A percentile compares a stretch with the other conserved stretches of the same genome.
Evolutionary conservation across 1,139 yeast species (phyloP).

Genomic region (Suhomyces ambrosiae): DNA sequence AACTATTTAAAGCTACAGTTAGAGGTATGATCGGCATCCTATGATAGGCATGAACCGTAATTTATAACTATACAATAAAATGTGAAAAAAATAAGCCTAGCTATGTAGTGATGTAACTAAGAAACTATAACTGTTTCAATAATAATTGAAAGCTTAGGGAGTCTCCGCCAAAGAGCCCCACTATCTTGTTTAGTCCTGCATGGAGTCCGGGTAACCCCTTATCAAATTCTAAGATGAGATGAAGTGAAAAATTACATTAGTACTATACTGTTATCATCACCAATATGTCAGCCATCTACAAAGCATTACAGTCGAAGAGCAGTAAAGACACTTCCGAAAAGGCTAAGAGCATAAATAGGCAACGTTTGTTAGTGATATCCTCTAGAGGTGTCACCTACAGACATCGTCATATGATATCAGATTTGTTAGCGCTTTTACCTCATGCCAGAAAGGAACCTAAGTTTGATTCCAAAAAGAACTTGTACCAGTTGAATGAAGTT

Average conservation of each 20-base stretch:
- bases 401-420: slow-evolving; percentile 92
- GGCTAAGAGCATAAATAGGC: slow-evolving; percentile 67
- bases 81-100: neutral
- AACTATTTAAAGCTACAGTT: neutral
- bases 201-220: slow-evolving; percentile 11
- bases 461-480: slow-evolving; percentile 87
- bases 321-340: slow-evolving; percentile 49
- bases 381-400: slow-evolving; percentile 94
- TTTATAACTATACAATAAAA: slow-evolving; percentile 7
- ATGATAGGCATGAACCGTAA: slow-evolving; percentile 3
- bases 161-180: neutral
- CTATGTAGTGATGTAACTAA: too few species aligned
- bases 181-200: too few species aligned
- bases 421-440: slow-evolving; percentile 78
- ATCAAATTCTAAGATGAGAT: slow-evolving; percentile 11
- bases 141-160: too few species aligned
- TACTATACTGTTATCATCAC: slow-evolving; percentile 1
- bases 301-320: slow-evolving; percentile 61
- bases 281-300: slow-evolving; percentile 64
- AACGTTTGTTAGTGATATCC: slow-evolving; percentile 81
- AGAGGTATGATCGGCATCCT: neutral
- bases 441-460: slow-evolving; percentile 97
- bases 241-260: slow-evolving; percentile 14
- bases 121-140: too few species aligned
- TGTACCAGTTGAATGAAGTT: slow-evolving; percentile 87